A percentile compares a stretch with the other conserved stretches of the same genome.
phyloP scores from a whole-genome alignment of 371 early-diverging fungal species.

The Mucor irregularis region DNA sequence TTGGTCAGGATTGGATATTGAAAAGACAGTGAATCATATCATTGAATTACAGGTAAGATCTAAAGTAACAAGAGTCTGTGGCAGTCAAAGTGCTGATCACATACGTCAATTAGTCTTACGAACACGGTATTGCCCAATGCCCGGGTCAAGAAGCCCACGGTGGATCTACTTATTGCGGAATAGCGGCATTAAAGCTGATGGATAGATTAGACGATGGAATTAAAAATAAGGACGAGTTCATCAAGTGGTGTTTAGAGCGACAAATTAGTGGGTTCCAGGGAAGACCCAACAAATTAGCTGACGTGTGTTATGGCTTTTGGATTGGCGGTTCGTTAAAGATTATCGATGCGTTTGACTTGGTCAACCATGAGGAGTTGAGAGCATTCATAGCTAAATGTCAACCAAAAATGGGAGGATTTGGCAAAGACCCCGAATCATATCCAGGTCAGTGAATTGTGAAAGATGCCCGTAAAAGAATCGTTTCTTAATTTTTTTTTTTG shows the following conservation, averaged over 20 bases:
- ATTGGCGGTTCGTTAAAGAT: constrained; percentile 84
- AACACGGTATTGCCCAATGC: constrained; percentile 80
- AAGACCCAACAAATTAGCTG: constrained; percentile 86
- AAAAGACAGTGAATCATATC: constrained; percentile 67
- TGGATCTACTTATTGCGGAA: constrained; percentile 90
- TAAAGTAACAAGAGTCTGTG: neutral
- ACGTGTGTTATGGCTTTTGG: constrained; percentile 99
- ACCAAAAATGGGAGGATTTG: constrained; percentile 75
- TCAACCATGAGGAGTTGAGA: constrained; percentile 56
- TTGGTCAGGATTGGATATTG: constrained; percentile 79
- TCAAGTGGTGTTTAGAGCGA: constrained; percentile 81
- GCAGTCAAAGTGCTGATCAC: neutral
- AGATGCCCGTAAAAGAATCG: neutral
- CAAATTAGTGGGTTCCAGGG: constrained; percentile 93
- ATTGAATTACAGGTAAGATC: constrained; percentile 55
- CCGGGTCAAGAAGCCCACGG: constrained; percentile 90
- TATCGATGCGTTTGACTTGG: constrained; percentile 63
- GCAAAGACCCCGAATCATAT: constrained; percentile 64
- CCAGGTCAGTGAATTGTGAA: constrained; percentile 74
- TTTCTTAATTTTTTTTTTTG: neutral
- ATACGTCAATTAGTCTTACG: constrained; percentile 58
- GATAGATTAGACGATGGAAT: constrained; percentile 60
- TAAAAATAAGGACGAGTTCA: constrained; percentile 54
- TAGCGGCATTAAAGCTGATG: constrained; percentile 83
- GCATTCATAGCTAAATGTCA: constrained; percentile 69